Evolutionary conservation across 2,329 filamentous ascomycete genomes (phyloP).

Genomic region (Pyrenophora graminea): DNA sequence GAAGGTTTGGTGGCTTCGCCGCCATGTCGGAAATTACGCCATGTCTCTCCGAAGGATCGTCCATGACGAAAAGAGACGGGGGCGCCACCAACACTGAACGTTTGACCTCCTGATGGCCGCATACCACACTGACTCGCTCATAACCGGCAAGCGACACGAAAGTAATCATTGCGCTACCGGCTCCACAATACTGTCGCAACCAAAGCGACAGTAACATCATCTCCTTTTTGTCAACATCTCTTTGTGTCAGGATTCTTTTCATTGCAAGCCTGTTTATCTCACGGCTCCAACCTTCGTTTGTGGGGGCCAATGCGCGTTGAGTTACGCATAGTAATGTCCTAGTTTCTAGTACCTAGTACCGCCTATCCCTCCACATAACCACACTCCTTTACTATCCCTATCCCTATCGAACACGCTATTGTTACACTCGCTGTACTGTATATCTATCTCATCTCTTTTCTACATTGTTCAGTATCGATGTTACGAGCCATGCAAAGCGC

Average conservation of each 20-base stretch:
- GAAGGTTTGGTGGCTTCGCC: conserved; percentile 7
- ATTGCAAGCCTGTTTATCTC: conserved; percentile 5
- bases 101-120: conserved; percentile 2
- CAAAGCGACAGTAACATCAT: background rate
- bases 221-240: conserved; percentile 11
- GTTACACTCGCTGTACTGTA: conserved; percentile 20
- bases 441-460: conserved; percentile 13
- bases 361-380: conserved; percentile 24
- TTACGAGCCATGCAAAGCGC: conserved; percentile 21
- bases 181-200: conserved; percentile 3
- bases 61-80: conserved; percentile 2
- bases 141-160: background rate
- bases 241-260: conserved; percentile 9
- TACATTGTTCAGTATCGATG: conserved; percentile 11
- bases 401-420: conserved; percentile 1
- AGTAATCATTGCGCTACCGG: background rate
- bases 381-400: conserved; percentile 15
- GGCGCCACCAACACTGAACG: conserved; percentile 11
- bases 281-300: conserved; percentile 15
- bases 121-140: background rate
- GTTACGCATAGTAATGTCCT: conserved; percentile 39
- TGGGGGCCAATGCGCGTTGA: conserved; percentile 33
- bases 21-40: conserved; percentile 5
- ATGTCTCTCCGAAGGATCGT: conserved; percentile 7
- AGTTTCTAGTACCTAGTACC: conserved; percentile 38